These are phyloP conservation scores for Populus hybrid DNA, from an alignment of 441 rosid genomes.

Conservation along the genomic window DNA sequence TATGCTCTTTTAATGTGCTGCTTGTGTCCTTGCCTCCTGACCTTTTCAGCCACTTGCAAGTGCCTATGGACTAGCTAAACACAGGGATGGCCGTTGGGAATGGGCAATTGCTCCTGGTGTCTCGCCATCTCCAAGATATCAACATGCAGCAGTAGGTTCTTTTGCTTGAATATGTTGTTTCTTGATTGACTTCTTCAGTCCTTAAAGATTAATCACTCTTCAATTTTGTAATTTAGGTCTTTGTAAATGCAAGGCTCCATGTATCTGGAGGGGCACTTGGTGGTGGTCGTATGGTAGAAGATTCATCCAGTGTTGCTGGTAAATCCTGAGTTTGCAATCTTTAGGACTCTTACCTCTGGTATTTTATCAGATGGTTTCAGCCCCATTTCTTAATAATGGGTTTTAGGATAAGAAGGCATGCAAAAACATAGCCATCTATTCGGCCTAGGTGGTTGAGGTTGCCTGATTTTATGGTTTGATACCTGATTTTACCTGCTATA, in stretches of 20 bases:
- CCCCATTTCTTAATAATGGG: no score
- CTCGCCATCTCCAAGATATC: slow-evolving; percentile 98
- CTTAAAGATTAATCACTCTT: slow-evolving; percentile 15
- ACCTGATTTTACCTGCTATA: no score
- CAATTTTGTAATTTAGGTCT: slow-evolving; percentile 54
- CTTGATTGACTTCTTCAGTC: neutral
- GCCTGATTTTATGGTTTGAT: no score
- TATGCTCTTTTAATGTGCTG: neutral
- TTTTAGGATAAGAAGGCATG: no score
- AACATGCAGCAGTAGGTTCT: slow-evolving; percentile 94
- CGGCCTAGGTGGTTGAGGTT: no score
- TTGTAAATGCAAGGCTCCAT: slow-evolving; percentile 96
- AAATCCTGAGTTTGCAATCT: slow-evolving; percentile 11
- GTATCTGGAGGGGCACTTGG: slow-evolving; percentile 99
- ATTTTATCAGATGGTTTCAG: no score
- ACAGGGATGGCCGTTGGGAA: slow-evolving; percentile 99
- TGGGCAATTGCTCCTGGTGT: slow-evolving; percentile 99
- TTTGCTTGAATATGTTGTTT: slow-evolving; percentile 5
- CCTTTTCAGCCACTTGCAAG: slow-evolving; percentile 79
- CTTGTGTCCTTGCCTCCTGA: slow-evolving; percentile 13
- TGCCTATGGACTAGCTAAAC: slow-evolving; percentile 99
- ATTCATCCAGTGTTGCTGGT: slow-evolving; percentile 99
- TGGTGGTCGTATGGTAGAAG: slow-evolving; percentile 99
- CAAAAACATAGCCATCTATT: no score
- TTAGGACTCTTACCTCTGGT: no score